These are phyloP conservation scores for Trichoderma simmonsii DNA, from an alignment of 2,329 filamentous ascomycete species.

Conservation along the genomic window DNA sequence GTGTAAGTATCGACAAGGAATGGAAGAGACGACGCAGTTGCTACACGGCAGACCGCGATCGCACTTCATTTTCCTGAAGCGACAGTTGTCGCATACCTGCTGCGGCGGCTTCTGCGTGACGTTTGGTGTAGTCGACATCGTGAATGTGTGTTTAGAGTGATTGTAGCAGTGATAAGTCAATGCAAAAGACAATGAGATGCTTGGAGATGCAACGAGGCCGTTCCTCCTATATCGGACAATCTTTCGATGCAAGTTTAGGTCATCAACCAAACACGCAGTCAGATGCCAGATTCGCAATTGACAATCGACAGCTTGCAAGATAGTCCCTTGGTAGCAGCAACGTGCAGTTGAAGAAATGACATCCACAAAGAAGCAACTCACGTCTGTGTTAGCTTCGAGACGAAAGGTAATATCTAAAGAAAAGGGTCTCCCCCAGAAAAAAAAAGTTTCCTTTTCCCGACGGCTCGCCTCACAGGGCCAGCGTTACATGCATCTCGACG, in stretches of 20 bases:
- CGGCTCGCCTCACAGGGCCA: not conserved
- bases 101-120: not conserved
- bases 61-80: conserved; percentile 35
- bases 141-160: not conserved
- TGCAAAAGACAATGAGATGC: not conserved
- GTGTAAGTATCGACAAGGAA: conserved; percentile 32
- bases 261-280: not conserved
- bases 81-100: conserved; percentile 32
- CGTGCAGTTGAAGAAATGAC: not conserved
- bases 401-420: not conserved
- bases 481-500: not conserved
- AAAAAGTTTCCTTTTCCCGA: conserved; percentile 8
- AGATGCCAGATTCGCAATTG: not conserved
- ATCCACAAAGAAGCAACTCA: not conserved
- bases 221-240: not conserved
- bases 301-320: not conserved
- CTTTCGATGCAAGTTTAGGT: not conserved
- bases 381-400: not conserved
- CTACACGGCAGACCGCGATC: conserved; percentile 31
- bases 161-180: not conserved
- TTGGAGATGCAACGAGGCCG: not conserved
- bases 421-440: not conserved
- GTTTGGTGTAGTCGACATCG: not conserved
- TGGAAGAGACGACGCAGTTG: conserved; percentile 28
- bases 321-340: not conserved